Conservation (phyloP, 768 basidiomycete species). For the Xerocomellus intermedius region DNA sequence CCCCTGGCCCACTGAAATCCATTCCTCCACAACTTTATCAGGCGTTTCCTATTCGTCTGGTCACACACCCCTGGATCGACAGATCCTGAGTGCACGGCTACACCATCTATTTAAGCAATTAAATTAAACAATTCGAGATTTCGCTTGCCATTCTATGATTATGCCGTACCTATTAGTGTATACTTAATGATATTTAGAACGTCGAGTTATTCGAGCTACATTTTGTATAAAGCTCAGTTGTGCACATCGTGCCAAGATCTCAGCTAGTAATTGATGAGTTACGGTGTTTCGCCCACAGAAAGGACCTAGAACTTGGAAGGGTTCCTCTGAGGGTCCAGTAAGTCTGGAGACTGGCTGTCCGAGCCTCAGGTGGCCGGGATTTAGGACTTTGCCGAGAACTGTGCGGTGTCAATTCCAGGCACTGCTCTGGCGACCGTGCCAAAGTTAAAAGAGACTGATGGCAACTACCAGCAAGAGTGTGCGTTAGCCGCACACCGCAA, state of each 20-base stretch:
- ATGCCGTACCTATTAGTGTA: not conserved
- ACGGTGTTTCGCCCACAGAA: too few relatives aligned
- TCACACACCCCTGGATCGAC: slow-evolving; percentile 55
- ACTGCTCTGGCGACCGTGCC: not conserved
- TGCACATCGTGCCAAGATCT: not conserved
- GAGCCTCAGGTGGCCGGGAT: too few relatives aligned
- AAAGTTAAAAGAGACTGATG: too few relatives aligned
- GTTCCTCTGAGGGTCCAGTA: too few relatives aligned
- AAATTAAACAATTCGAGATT: slow-evolving; percentile 13
- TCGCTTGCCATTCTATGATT: not conserved
- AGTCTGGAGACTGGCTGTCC: too few relatives aligned
- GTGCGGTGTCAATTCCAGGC: not conserved
- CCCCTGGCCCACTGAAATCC: slow-evolving; percentile 34
- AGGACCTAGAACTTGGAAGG: too few relatives aligned
- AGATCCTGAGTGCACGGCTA: slow-evolving; percentile 17
- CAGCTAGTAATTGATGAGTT: too few relatives aligned
- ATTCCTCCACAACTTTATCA: slow-evolving; percentile 42
- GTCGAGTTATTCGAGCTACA: not conserved
- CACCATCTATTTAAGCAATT: slow-evolving; percentile 15
- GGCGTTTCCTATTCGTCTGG: slow-evolving; percentile 57
- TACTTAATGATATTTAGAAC: slow-evolving; percentile 11
- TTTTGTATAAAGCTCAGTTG: not conserved
- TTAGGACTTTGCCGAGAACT: too few relatives aligned
- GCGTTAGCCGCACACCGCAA: too few relatives aligned
- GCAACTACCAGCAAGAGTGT: too few relatives aligned